phyloP scores from a whole-genome alignment of 441 rosid species.

The Populus hybrid region DNA sequence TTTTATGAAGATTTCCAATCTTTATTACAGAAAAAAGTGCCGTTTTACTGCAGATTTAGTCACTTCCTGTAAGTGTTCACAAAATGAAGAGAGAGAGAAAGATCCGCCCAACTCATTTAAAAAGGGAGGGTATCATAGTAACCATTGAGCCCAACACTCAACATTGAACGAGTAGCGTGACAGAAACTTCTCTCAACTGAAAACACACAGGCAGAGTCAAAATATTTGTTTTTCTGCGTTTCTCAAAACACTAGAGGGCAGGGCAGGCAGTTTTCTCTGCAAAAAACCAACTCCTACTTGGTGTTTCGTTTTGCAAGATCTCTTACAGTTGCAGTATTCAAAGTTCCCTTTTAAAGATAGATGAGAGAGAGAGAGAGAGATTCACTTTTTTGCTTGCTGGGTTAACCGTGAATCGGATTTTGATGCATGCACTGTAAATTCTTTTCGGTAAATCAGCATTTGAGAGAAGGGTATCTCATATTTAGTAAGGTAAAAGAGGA shows the following conservation, averaged over 20 bases:
- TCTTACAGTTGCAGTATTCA: constrained; percentile 21
- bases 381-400: background rate
- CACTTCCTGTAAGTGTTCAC: background rate
- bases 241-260: background rate
- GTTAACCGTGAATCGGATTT: background rate
- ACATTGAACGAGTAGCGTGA: background rate
- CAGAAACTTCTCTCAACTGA: background rate
- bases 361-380: background rate
- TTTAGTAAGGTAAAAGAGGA: background rate
- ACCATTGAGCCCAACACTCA: background rate
- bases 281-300: constrained; percentile 6
- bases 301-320: constrained; percentile 25
- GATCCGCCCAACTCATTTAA: constrained; percentile 15
- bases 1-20: background rate
- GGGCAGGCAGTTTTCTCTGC: constrained; percentile 1
- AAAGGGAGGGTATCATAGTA: constrained; percentile 7
- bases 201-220: background rate
- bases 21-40: background rate
- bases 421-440: constrained; percentile 5
- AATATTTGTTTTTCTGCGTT: constrained; percentile 6
- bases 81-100: too few relatives aligned
- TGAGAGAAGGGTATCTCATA: background rate
- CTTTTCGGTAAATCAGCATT: constrained; percentile 5
- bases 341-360: constrained; percentile 3
- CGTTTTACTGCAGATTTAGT: background rate